phyloP scores from a whole-genome alignment of 305 asterid species.

The Fraxinus xanthoxyloides region DNA sequence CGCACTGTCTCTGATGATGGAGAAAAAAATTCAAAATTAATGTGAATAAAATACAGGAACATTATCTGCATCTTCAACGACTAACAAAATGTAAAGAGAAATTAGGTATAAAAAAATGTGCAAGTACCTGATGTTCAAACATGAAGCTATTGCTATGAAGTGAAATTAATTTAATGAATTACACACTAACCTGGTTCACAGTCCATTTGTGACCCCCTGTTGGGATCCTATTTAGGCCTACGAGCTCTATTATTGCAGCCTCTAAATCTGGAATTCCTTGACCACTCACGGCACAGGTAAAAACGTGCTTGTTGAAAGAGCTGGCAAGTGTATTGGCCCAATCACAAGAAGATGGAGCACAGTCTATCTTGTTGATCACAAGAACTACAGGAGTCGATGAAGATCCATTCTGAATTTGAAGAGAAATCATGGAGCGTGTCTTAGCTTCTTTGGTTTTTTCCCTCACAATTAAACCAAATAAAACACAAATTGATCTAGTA shows the following conservation, averaged over 20 bases:
- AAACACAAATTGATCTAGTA: background rate
- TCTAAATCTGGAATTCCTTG: slow-evolving; percentile 83
- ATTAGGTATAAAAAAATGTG: slow-evolving; percentile 9
- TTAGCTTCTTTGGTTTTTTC: background rate
- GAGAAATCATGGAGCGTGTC: background rate
- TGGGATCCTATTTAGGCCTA: slow-evolving; percentile 64
- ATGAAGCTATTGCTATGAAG: background rate
- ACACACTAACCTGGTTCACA: background rate
- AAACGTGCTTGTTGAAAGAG: slow-evolving; percentile 51
- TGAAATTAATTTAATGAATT: background rate
- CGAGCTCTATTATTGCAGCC: slow-evolving; percentile 61
- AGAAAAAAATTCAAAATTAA: background rate
- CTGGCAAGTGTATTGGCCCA: slow-evolving; percentile 39
- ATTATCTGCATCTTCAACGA: background rate
- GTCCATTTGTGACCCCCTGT: background rate
- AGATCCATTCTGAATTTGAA: slow-evolving; percentile 51
- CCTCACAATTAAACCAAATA: slow-evolving; percentile 1
- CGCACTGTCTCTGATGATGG: background rate
- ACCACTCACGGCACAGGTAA: slow-evolving; percentile 84
- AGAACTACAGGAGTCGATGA: slow-evolving; percentile 65
- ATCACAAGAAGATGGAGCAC: slow-evolving; percentile 47
- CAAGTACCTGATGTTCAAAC: background rate
- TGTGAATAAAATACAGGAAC: background rate
- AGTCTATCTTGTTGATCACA: slow-evolving; percentile 85
- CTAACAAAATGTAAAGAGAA: background rate